phyloP scores from a whole-genome alignment of 2,329 filamentous ascomycete species.

The Fusarium marasasianum region DNA sequence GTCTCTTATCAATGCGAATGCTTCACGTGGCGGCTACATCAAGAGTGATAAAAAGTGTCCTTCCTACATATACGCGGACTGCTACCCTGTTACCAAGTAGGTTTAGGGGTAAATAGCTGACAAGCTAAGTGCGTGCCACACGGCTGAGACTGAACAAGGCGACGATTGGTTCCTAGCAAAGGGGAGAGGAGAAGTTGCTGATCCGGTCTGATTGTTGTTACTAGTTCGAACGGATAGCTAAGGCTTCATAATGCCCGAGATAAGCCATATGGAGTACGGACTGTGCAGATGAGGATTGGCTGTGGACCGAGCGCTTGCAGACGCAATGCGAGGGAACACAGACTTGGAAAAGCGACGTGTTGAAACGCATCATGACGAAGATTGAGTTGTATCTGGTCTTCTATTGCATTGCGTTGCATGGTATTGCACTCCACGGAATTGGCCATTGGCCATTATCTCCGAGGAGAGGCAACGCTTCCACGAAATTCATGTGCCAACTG shows the following conservation, averaged over 20 bases:
- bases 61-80: background rate
- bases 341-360: conserved; percentile 20
- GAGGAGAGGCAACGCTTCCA: background rate
- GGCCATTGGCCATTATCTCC: background rate
- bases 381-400: conserved; percentile 1
- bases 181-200: background rate
- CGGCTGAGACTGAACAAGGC: conserved; percentile 3
- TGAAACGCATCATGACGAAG: conserved; percentile 32
- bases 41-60: background rate
- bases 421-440: background rate
- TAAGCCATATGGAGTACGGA: conserved; percentile 26
- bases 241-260: conserved; percentile 17
- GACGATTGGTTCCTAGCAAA: background rate
- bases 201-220: background rate
- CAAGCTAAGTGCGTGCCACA: background rate
- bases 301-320: conserved; percentile 15
- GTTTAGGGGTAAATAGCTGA: conserved; percentile 4
- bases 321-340: conserved; percentile 15
- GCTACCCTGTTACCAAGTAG: conserved; percentile 4
- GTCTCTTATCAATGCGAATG: conserved; percentile 29
- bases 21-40: background rate
- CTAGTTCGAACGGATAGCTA: background rate
- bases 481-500: conserved; percentile 9
- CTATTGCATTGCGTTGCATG: conserved; percentile 8
- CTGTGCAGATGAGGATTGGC: conserved; percentile 17